Percentiles rank a stretch among this genome's conserved stretches.
These are phyloP conservation scores for Salix brachista DNA, from an alignment of 345 rosid species.

Conservation along the genomic window DNA sequence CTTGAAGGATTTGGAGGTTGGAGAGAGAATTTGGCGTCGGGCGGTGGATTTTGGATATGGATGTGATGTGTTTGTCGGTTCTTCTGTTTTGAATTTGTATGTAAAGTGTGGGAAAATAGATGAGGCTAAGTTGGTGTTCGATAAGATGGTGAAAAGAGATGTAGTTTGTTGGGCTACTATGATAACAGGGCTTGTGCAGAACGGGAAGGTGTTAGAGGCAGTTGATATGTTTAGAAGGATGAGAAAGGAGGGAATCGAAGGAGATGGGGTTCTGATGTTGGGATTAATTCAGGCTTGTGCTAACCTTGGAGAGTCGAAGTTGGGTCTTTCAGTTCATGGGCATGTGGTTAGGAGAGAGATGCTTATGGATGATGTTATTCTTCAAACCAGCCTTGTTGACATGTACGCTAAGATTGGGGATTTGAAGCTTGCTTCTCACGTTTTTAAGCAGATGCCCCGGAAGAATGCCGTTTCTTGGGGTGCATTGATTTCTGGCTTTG, in stretches of 20 bases:
- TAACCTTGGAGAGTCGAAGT: slow-evolving; percentile 41
- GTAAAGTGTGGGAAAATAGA: slow-evolving; percentile 50
- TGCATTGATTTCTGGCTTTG: slow-evolving; percentile 58
- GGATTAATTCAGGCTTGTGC: slow-evolving; percentile 68
- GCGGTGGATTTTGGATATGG: slow-evolving; percentile 56
- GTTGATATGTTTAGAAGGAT: slow-evolving; percentile 46
- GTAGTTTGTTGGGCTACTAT: slow-evolving; percentile 69
- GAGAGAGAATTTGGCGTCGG: slow-evolving; percentile 49
- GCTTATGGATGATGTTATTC: slow-evolving; percentile 30
- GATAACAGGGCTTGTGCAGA: slow-evolving; percentile 54
- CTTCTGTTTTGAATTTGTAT: slow-evolving; percentile 67
- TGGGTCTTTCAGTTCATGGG: slow-evolving; percentile 61
- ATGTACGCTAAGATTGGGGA: slow-evolving; percentile 68
- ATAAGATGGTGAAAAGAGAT: slow-evolving; percentile 54
- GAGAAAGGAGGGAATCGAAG: slow-evolving; percentile 59
- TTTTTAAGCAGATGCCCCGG: slow-evolving; percentile 40
- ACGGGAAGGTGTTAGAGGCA: slow-evolving; percentile 44
- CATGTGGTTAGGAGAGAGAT: slow-evolving; percentile 46
- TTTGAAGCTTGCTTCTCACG: slow-evolving; percentile 46
- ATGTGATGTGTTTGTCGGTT: slow-evolving; percentile 62
- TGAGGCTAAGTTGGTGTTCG: slow-evolving; percentile 47
- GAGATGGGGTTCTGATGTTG: slow-evolving; percentile 48
- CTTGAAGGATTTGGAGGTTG: slow-evolving; percentile 39
- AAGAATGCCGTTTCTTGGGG: slow-evolving; percentile 57
- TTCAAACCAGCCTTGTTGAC: slow-evolving; percentile 59